Base-by-base conservation (phyloP, 2,329 filamentous ascomycete species). In the Hypoxylon sp. region DNA sequence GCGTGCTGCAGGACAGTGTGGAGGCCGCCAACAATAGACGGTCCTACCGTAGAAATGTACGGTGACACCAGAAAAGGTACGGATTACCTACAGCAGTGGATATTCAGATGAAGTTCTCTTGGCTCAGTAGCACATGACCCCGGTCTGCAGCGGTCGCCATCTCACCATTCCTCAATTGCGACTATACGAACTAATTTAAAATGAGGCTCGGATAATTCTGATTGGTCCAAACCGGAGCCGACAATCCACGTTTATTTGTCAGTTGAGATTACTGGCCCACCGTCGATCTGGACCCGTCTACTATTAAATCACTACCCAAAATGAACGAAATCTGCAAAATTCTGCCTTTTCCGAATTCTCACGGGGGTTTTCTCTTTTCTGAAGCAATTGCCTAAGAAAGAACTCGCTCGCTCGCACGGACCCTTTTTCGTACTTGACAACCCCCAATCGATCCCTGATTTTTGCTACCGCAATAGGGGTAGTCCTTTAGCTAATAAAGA, bases 231-330 rank as follows among this genome's bases (percentile, higher is more conserved):
- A 14, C 3, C 48, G 35, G 44, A 65, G 37, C 39, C 54, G 35
- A 59, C 8, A 58, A 58, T 54, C 70, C 62, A 69, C 66, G 71
- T 65, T 73, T 68, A 73, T 73, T 73, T 70, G 71, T 65, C 65
- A 65, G 57, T 67, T 35, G 68, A 72, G 68, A 73, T 72, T 73
- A 70, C 70, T 69, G 61, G 68, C 53, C 70, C 70, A 71, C 66
- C 29, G 61, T 67, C 57, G 62, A 69, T 71, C 67, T 71, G 59
- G 65, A 65, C 62, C 62, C 62, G 55, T 61, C 53, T 46, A 1
- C 19, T 3, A 22, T 56, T 48, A 53, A 39, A 29, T 22, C 17
- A 22, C 39, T 44, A 44, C 17, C 56, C n/a, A 39, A 35, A 59
- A 59, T 33, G 46, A 50, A 17, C 19, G 19, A 58, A 58, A 51